Base-by-base conservation (phyloP, 331 rosid species). In the Pyracantha coccinea region DNA sequence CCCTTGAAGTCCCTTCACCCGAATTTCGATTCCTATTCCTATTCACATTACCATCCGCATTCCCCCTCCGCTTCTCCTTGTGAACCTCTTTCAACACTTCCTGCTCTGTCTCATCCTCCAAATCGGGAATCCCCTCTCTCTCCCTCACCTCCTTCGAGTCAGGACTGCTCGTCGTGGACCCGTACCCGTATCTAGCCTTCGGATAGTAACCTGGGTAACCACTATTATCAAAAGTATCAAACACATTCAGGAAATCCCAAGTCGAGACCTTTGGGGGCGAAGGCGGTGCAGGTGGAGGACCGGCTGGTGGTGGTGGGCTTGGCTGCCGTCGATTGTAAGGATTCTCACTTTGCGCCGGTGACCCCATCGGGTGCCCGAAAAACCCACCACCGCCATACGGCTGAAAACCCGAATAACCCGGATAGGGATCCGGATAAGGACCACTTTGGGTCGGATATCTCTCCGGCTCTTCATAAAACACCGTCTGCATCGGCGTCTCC, bases 121-220 rank as follows among this genome's bases (percentile, higher is more conserved):
- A 82, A 24, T 95, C 97, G 2, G 99, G 99, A 83, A 95, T 95
- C 59, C 99, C 99, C 72, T 95, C 99, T 25, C 97, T 90, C 83
- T 87, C 92, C 80, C 99, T 89, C 83, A 95, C 97, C 69, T 95
- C 99, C 28, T 87, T 90, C 38, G 97, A 95, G 81, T 92, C 97
- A 6, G 97, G 92, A 65, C 99, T 95, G 70, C 97, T 92, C 64
- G 85, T 63, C 4, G 77, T 80, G 31, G 99, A 92, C 44, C 90
- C 97, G 57, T 79, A 47, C 63, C 89, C 90, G 21, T 75, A 83
- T 64, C 79, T 82, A 11, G 77, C 77, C 80, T 23, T 73, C 1
- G 83, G 27, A 35, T 74, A 81, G 76, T 83, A 88, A 69, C 75
- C 80, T 9, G 79, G 85, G 79, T 87, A 88, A 53, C 88, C 89